Base-by-base conservation (phyloP, 768 basidiomycete species). In the Leccinum longicurvipes region DNA sequence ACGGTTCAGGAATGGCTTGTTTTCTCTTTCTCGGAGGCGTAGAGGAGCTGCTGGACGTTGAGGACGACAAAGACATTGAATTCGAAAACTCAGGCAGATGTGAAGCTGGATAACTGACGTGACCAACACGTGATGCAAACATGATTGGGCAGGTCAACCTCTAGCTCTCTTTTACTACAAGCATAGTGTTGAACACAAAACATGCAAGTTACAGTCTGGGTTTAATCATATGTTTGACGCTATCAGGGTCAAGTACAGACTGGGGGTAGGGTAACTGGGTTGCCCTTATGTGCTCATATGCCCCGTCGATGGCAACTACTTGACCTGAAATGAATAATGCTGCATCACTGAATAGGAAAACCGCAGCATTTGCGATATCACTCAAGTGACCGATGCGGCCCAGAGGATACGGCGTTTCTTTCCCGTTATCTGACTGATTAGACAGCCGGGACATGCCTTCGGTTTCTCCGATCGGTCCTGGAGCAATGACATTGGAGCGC, bases 401-500 rank as follows among this genome's bases (percentile, higher is more conserved):
- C 23, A 76, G 67, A 9, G 73, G 75, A 45, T 48, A 72, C 5
- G 3, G 1, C 7, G 0, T 21, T 11, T 21, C 23, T 3, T 3
- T 10, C 3, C 19, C 14, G 17, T 44, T 4, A 5, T 27, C 10
- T 19, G 42, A 56, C 25, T 62, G 55, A 6, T 50, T 63, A 12
- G 71, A 63, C 29, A 91, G 79, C n/a, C 87, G 83, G 58, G 80
- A 76, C 71, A 80, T 74, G 52, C 87, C 88, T 69, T 89, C 92
- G 1, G 96, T 97, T 10, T 78, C 83, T 66, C 63, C 80, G 55
- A 96, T 95, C 6, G 90, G 86, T 3, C 94, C 89, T 5, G 92
- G 91, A 4, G 91, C 80, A 62, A 93, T 85, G 47, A 90, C 84
- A 63, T 93, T 97, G 17, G 91, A 91, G 46, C 95, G 85, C 19